These are phyloP conservation scores for Gremmenia infestans DNA, from an alignment of 2,329 filamentous ascomycete genomes.

Conservation along the genomic window DNA sequence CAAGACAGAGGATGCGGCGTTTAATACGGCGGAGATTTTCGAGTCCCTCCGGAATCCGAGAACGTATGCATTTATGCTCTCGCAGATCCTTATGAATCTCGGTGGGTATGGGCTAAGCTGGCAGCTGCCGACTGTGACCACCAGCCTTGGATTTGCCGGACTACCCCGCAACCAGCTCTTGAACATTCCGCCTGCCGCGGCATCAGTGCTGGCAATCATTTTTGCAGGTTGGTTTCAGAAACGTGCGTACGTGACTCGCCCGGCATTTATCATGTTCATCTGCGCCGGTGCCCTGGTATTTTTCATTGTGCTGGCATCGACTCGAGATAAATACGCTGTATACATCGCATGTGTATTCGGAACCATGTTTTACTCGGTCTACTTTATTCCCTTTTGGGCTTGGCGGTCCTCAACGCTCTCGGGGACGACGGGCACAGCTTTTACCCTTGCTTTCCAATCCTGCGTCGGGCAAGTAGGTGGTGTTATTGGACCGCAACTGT, in stretches of 20 bases:
- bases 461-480: constrained; percentile 41
- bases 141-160: constrained; percentile 37
- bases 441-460: constrained; percentile 40
- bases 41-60: constrained; percentile 32
- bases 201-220: constrained; percentile 36
- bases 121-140: constrained; percentile 39
- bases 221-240: constrained; percentile 38
- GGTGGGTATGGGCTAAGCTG: constrained; percentile 39
- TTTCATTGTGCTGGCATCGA: constrained; percentile 41
- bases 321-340: constrained; percentile 33
- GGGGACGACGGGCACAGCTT: constrained; percentile 41
- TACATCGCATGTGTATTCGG: constrained; percentile 42
- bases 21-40: constrained; percentile 34
- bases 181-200: constrained; percentile 41
- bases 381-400: constrained; percentile 43
- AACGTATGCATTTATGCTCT: constrained; percentile 35
- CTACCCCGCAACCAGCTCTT: constrained; percentile 41
- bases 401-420: constrained; percentile 39
- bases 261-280: constrained; percentile 38
- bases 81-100: constrained; percentile 37
- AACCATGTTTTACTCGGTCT: constrained; percentile 38
- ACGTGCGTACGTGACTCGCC: constrained; percentile 36
- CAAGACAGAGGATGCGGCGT: constrained; percentile 34
- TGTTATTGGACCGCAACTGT: constrained; percentile 41
- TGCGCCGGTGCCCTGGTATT: constrained; percentile 38